Evolutionary conservation across 78 protist genomes (phyloP).

Genomic region (Chrysochromulina tobinii): DNA sequence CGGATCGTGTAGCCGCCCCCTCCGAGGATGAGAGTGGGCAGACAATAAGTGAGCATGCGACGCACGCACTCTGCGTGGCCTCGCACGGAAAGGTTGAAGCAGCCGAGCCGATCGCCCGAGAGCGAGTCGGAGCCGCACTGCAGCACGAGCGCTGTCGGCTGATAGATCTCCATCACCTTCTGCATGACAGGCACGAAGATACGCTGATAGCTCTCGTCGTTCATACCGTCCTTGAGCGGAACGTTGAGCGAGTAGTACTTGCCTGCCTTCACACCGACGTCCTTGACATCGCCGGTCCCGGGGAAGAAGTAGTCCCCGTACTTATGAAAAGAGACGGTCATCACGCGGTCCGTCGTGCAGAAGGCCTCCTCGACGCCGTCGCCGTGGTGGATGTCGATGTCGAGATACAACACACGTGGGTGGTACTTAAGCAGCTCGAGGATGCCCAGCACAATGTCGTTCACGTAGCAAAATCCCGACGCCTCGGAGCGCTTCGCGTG

Average conservation of each 20-base stretch:
- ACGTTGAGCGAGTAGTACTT: conserved; percentile 88
- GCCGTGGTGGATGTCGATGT: conserved; percentile 99
- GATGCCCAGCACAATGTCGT: conserved; percentile 97
- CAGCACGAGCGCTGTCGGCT: conserved; percentile 91
- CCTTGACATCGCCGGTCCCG: conserved; percentile 92
- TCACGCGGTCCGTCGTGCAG: conserved; percentile 89
- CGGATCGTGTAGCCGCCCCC: conserved; percentile 98
- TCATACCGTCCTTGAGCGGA: conserved; percentile 96
- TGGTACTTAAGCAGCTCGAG: conserved; percentile 83
- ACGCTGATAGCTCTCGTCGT: conserved; percentile 79
- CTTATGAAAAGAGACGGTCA: conserved; percentile 96
- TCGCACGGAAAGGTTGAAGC: conserved; percentile 87
- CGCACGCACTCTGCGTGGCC: conserved; percentile 49
- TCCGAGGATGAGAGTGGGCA: conserved; percentile 96
- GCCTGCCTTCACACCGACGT: conserved; percentile 81
- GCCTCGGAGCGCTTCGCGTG: conserved; percentile 97
- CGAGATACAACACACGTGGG: conserved; percentile 95
- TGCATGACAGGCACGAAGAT: conserved; percentile 41
- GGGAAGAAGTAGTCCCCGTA: conserved; percentile 44
- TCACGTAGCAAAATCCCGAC: conserved; percentile 98
- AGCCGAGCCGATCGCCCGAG: conserved; percentile 95
- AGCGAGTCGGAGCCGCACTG: conserved; percentile 97
- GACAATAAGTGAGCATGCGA: conserved; percentile 58
- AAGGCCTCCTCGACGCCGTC: conserved; percentile 92
- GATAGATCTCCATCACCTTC: conserved; percentile 74